Conservation (phyloP, 257 asterid genomes). For the Linderniella brevidens region DNA sequence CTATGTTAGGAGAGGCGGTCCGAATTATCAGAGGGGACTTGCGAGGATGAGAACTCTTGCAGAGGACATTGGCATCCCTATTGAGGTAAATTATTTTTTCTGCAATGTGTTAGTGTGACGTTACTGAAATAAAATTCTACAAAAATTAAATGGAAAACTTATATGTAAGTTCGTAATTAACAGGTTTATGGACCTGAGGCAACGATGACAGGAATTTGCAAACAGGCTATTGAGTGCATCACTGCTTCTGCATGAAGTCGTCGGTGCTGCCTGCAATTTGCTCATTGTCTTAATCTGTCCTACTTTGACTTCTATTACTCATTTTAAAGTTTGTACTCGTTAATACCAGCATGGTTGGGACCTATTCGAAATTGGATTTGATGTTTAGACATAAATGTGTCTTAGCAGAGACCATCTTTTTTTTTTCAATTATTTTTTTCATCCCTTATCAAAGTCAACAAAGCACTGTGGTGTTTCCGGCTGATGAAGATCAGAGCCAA, state of each 20-base stretch:
- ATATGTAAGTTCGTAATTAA: constrained; percentile 1
- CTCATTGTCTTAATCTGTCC: neutral
- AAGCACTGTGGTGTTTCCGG: no score
- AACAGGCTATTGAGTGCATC: constrained; percentile 91
- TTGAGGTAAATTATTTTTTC: constrained; percentile 39
- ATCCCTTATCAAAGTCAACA: no score
- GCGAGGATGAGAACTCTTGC: constrained; percentile 82
- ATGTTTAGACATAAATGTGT: no score
- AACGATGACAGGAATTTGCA: constrained; percentile 96
- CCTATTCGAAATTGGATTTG: no score
- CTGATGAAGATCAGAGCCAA: no score
- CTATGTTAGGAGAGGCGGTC: constrained; percentile 90
- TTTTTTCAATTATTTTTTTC: no score
- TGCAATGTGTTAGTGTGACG: neutral
- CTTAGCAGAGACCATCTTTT: no score
- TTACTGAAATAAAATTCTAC: neutral
- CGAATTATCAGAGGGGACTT: constrained; percentile 86
- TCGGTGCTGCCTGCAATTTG: constrained; percentile 5
- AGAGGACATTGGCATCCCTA: constrained; percentile 82
- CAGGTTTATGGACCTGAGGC: constrained; percentile 96
- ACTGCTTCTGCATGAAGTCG: constrained; percentile 61
- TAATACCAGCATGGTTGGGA: no score
- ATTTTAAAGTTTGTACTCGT: neutral
- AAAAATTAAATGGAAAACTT: neutral
- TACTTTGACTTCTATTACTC: no score